Evolutionary conservation across 2,329 filamentous ascomycete genomes (phyloP).

Genomic region (Clonostachys sp.): DNA sequence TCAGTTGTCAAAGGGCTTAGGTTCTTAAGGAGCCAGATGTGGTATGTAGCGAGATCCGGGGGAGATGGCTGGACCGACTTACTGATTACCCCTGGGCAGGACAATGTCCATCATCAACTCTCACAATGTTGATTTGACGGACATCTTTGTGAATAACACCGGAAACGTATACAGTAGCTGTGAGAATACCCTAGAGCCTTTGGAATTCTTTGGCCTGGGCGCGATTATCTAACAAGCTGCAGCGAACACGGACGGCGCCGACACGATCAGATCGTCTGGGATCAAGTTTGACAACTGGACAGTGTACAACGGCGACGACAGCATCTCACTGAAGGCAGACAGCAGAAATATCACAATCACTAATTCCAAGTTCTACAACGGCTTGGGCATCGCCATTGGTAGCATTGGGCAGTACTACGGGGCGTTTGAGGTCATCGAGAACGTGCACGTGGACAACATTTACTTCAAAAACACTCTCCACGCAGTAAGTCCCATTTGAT

Average conservation of each 20-base stretch:
- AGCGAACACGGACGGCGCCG: slow-evolving; percentile 21
- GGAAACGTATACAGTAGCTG: background rate
- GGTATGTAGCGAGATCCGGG: slow-evolving; percentile 26
- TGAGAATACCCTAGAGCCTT: background rate
- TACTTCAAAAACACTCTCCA: slow-evolving; percentile 38
- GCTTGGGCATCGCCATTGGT: slow-evolving; percentile 38
- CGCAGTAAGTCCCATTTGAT: slow-evolving; percentile 19
- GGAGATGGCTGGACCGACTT: too few relatives aligned
- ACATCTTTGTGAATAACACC: slow-evolving; percentile 40
- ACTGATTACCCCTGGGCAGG: slow-evolving; percentile 10
- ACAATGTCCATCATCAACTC: slow-evolving; percentile 28
- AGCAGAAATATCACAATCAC: slow-evolving; percentile 20
- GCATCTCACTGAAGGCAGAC: slow-evolving; percentile 13
- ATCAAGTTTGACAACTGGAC: slow-evolving; percentile 38
- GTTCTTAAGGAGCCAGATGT: slow-evolving; percentile 49
- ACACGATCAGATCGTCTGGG: slow-evolving; percentile 40
- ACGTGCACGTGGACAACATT: slow-evolving; percentile 37
- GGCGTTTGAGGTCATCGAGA: slow-evolving; percentile 44
- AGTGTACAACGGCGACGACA: slow-evolving; percentile 39
- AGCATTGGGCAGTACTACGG: slow-evolving; percentile 41
- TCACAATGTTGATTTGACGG: slow-evolving; percentile 31
- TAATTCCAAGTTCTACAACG: slow-evolving; percentile 32
- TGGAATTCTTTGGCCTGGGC: background rate
- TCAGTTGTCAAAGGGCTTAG: slow-evolving; percentile 34
- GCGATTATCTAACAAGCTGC: background rate